Percentiles rank a stretch among this genome's conserved stretches.
These are phyloP conservation scores for Podospora comata DNA, from an alignment of 495 filamentous ascomycete species.

Conservation along the genomic window DNA sequence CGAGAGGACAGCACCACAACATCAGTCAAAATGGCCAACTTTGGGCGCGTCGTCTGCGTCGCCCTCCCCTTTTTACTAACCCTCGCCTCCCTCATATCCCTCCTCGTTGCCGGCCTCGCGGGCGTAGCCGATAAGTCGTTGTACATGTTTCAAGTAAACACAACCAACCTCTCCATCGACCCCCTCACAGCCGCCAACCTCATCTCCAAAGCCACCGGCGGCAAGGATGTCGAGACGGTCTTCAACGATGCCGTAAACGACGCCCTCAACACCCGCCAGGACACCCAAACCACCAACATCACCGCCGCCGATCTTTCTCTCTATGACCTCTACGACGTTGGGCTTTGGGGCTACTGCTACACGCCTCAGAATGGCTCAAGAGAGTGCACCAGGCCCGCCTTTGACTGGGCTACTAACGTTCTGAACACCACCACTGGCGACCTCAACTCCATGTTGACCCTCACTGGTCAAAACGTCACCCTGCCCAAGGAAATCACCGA, in stretches of 20 bases:
- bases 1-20: conserved; percentile 8
- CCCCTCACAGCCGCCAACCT: conserved; percentile 23
- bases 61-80: conserved; percentile 74
- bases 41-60: conserved; percentile 76
- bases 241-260: conserved; percentile 19
- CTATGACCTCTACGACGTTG: conserved; percentile 74
- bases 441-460: conserved; percentile 41
- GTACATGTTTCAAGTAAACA: conserved; percentile 71
- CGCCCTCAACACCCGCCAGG: conserved; percentile 15
- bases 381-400: conserved; percentile 60
- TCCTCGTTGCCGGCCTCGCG: conserved; percentile 68
- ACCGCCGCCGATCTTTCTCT: conserved; percentile 57
- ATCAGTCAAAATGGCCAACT: conserved; percentile 33
- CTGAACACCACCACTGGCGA: conserved; percentile 56
- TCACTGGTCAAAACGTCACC: conserved; percentile 40
- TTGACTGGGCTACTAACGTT: conserved; percentile 69
- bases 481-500: conserved; percentile 63
- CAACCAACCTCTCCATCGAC: conserved; percentile 46
- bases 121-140: conserved; percentile 66
- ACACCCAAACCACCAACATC: conserved; percentile 37
- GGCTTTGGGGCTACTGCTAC: conserved; percentile 85
- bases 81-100: conserved; percentile 65
- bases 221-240: conserved; percentile 9
- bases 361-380: conserved; percentile 45
- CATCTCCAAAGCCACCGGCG: conserved; percentile 18